phyloP scores from a whole-genome alignment of 2,329 filamentous ascomycete genomes.

The Pochonia chlamydosporia region DNA sequence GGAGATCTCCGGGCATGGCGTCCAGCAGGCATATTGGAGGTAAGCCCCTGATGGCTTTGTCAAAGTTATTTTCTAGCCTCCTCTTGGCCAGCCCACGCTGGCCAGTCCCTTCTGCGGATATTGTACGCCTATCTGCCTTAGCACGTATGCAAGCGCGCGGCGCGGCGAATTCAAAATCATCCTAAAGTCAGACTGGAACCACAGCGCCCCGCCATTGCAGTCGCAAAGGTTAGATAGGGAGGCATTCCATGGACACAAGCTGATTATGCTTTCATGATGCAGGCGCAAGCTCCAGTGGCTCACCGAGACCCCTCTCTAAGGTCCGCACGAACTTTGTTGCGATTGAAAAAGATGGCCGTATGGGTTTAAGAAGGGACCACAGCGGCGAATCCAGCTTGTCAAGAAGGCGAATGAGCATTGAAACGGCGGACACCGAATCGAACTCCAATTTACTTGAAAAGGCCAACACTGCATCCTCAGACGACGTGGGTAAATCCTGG shows the following conservation, averaged over 20 bases:
- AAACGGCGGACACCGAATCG: slow-evolving; percentile 23
- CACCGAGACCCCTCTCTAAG: slow-evolving; percentile 64
- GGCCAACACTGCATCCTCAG: slow-evolving; percentile 20
- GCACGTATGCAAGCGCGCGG: no score
- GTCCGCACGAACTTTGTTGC: slow-evolving; percentile 71
- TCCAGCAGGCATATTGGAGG: slow-evolving; percentile 15
- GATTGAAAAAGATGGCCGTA: slow-evolving; percentile 59
- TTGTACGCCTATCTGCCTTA: not conserved
- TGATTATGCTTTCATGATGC: slow-evolving; percentile 16
- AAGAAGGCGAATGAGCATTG: slow-evolving; percentile 29
- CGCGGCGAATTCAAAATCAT: no score
- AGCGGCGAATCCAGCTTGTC: slow-evolving; percentile 34
- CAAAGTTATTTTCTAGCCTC: not conserved
- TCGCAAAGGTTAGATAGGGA: slow-evolving; percentile 9
- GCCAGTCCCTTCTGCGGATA: not conserved
- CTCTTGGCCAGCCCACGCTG: not conserved
- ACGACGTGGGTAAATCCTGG: slow-evolving; percentile 15
- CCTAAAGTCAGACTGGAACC: no score
- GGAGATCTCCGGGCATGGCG: slow-evolving; percentile 56
- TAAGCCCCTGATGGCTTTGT: slow-evolving; percentile 9
- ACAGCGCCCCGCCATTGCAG: no score
- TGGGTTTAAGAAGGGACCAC: slow-evolving; percentile 42
- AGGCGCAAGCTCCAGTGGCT: slow-evolving; percentile 35
- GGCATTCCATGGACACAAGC: slow-evolving; percentile 14
- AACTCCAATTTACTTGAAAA: slow-evolving; percentile 32